These are phyloP conservation scores for Fusarium incarnatum DNA, from an alignment of 2,329 filamentous ascomycete species.

Conservation along the genomic window DNA sequence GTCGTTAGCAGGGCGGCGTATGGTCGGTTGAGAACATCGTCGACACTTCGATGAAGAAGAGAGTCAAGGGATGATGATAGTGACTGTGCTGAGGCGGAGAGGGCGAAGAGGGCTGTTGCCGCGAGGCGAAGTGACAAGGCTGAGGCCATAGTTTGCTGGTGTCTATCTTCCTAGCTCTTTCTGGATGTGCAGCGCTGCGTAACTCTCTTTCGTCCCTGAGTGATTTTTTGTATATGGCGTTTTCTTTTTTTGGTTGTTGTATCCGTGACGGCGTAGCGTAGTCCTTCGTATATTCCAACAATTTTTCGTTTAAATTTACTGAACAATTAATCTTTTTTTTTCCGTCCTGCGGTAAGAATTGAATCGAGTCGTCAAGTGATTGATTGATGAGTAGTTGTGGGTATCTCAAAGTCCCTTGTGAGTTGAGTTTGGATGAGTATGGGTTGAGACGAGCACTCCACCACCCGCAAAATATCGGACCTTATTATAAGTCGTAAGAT, in stretches of 20 bases:
- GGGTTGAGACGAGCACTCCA: conserved; percentile 6
- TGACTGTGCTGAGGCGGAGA: conserved; percentile 35
- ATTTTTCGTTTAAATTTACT: conserved; percentile 1
- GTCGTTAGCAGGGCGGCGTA: conserved; percentile 42
- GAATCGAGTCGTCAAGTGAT: conserved; percentile 7
- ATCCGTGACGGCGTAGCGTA: conserved; percentile 10
- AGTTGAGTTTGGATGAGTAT: neutral
- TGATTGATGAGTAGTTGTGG: conserved; percentile 20
- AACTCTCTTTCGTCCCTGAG: conserved; percentile 10
- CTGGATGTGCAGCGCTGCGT: neutral
- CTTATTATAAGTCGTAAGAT: conserved; percentile 22
- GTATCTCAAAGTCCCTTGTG: conserved; percentile 28
- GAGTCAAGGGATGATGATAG: conserved; percentile 19
- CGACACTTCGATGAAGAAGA: conserved; percentile 42
- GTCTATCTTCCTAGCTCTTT: conserved; percentile 13
- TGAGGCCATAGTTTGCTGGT: conserved; percentile 35
- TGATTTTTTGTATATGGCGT: conserved; percentile 7
- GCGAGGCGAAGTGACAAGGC: conserved; percentile 35
- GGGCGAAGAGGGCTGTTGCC: conserved; percentile 34
- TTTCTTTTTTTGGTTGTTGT: neutral
- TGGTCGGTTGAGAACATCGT: conserved; percentile 49
- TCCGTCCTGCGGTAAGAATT: conserved; percentile 40
- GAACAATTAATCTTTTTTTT: conserved; percentile 16
- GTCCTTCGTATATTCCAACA: conserved; percentile 8
- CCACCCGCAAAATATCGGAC: conserved; percentile 12